phyloP scores from a whole-genome alignment of 2,329 filamentous ascomycete genomes.

The Colletotrichum gigasporum region DNA sequence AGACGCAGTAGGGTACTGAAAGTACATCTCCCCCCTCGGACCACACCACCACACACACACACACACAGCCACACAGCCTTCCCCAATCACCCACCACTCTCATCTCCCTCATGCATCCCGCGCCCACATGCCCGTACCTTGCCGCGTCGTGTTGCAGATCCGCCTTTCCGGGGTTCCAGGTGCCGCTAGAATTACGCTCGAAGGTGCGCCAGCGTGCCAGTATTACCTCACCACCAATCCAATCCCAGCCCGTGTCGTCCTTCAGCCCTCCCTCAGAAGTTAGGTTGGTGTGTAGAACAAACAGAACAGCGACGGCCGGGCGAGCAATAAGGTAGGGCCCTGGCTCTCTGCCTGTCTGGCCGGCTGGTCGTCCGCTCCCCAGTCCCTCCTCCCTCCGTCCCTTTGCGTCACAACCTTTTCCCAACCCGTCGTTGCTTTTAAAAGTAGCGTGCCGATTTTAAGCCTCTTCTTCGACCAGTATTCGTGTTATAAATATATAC shows the following conservation, averaged over 20 bases:
- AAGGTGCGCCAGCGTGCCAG: not conserved
- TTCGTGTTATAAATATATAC: no score
- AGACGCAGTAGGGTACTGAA: no score
- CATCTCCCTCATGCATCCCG: not conserved
- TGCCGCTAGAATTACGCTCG: constrained; percentile 21
- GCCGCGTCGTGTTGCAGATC: constrained; percentile 29
- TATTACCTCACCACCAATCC: not conserved
- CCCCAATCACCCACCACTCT: constrained; percentile 5
- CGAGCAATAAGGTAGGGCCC: not conserved
- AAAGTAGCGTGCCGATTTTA: not conserved
- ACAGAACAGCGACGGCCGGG: not conserved
- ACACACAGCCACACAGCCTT: constrained; percentile 17
- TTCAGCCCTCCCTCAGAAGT: not conserved
- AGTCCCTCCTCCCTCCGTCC: not conserved
- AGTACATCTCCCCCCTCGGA: not conserved
- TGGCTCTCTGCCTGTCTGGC: not conserved
- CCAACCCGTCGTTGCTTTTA: not conserved
- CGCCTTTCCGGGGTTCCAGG: constrained; percentile 26
- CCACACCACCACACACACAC: constrained; percentile 4
- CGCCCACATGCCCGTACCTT: constrained; percentile 22
- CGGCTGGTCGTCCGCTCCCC: not conserved
- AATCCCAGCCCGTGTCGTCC: not conserved
- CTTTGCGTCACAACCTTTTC: not conserved
- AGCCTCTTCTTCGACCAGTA: not conserved
- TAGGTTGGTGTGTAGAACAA: no score